Percentiles rank a stretch among this genome's conserved stretches.
phyloP scores from a whole-genome alignment of 306 rosid genomes.

The Astragalus membranaceus region DNA sequence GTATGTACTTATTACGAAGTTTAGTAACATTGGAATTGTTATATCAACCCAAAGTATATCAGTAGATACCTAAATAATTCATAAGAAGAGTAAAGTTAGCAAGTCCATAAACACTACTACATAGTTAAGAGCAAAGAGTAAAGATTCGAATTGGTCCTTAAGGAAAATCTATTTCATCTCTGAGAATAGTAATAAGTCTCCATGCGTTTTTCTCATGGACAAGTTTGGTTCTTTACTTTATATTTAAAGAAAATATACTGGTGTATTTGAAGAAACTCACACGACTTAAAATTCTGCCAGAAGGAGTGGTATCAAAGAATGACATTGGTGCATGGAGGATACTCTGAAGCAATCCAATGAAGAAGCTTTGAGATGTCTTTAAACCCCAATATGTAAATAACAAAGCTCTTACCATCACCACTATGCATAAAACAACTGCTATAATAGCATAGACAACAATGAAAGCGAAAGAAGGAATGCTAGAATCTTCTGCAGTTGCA shows the following conservation, averaged over 20 bases:
- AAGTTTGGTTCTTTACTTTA: no score
- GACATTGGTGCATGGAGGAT: constrained; percentile 87
- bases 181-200: neutral
- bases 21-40: constrained; percentile 49
- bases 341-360: constrained; percentile 49
- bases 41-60: constrained; percentile 70
- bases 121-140: no score
- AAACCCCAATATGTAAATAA: constrained; percentile 49
- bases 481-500: constrained; percentile 47
- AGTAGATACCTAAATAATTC: constrained; percentile 58
- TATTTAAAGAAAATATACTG: no score
- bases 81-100: neutral
- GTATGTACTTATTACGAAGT: constrained; percentile 36
- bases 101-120: neutral
- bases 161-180: no score
- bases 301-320: constrained; percentile 91
- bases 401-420: constrained; percentile 40
- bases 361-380: constrained; percentile 66
- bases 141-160: no score
- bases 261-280: constrained; percentile 32
- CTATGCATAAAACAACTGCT: constrained; percentile 26
- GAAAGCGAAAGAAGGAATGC: constrained; percentile 39
- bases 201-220: no score
- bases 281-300: constrained; percentile 85
- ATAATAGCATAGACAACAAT: constrained; percentile 55